phyloP scores from a whole-genome alignment of 768 basidiomycete genomes.

The Hypholoma fasciculare region DNA sequence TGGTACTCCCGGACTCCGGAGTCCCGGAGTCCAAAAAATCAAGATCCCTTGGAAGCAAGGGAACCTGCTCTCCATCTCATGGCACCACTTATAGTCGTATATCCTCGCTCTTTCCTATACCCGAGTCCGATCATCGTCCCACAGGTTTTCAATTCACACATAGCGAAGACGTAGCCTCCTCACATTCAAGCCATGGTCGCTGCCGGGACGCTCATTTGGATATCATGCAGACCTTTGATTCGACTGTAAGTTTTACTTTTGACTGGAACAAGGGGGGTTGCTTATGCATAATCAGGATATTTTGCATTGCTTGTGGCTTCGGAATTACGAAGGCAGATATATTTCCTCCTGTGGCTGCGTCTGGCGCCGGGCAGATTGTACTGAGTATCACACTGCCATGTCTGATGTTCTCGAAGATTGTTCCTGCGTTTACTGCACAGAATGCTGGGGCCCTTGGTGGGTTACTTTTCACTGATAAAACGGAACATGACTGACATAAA shows the following conservation, averaged over 20 bases:
- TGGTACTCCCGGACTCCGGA: no score
- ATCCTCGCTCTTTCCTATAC: no score
- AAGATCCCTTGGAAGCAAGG: no score
- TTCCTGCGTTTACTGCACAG: slow-evolving; percentile 60
- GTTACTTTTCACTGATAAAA: slow-evolving; percentile 1
- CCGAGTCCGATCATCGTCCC: background rate
- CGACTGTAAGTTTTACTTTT: slow-evolving; percentile 46
- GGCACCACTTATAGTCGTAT: no score
- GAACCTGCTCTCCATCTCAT: no score
- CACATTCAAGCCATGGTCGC: slow-evolving; percentile 19
- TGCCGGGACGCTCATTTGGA: slow-evolving; percentile 57
- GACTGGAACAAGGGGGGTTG: background rate
- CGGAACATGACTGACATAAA: background rate
- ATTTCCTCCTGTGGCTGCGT: slow-evolving; percentile 56
- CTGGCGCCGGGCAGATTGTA: slow-evolving; percentile 59
- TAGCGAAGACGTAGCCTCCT: background rate
- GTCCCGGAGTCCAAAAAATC: no score
- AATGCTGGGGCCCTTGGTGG: slow-evolving; percentile 57
- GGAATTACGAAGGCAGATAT: slow-evolving; percentile 59
- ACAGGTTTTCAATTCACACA: background rate
- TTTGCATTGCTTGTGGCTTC: slow-evolving; percentile 58
- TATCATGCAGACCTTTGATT: slow-evolving; percentile 58
- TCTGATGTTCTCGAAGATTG: slow-evolving; percentile 71
- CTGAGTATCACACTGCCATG: slow-evolving; percentile 66
- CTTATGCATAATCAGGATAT: slow-evolving; percentile 36